Conservation (phyloP, 2,329 filamentous ascomycete species). For the Ilyonectria robusta region DNA sequence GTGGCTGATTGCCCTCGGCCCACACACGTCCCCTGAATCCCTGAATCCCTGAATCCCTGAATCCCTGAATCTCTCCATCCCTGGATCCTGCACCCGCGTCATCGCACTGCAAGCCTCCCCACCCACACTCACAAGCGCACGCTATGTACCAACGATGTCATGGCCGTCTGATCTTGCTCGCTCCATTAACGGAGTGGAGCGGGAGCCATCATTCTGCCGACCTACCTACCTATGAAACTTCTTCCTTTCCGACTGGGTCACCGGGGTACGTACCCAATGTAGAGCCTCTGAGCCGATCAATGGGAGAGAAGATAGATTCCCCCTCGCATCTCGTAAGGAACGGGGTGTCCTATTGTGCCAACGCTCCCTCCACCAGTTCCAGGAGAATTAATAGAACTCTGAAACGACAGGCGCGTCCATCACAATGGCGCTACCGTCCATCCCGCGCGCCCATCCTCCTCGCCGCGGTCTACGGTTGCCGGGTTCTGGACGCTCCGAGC, state of each 20-base stretch:
- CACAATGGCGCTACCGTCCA: conserved; percentile 36
- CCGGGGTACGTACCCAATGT: background rate
- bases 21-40: conserved; percentile 40
- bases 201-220: background rate
- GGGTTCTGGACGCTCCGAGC: background rate
- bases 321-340: background rate
- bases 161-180: conserved; percentile 23
- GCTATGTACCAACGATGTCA: conserved; percentile 9
- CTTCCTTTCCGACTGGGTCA: background rate
- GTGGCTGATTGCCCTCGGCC: conserved; percentile 37
- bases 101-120: conserved; percentile 26
- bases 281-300: conserved; percentile 6
- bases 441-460: conserved; percentile 9
- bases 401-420: conserved; percentile 44
- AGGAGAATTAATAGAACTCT: conserved; percentile 27
- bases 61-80: background rate
- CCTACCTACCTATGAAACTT: background rate
- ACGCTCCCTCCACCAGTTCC: background rate
- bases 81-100: conserved; percentile 30
- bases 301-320: background rate
- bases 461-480: background rate
- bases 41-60: conserved; percentile 1
- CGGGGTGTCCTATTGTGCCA: conserved; percentile 6
- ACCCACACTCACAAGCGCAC: conserved; percentile 23
- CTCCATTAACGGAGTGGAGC: conserved; percentile 8